Evolutionary conservation across 176 grass and related monocot species (phyloP), one percentile per base, ranked within the genome.

Genomic region (Alopecurus myosuroides): DNA sequence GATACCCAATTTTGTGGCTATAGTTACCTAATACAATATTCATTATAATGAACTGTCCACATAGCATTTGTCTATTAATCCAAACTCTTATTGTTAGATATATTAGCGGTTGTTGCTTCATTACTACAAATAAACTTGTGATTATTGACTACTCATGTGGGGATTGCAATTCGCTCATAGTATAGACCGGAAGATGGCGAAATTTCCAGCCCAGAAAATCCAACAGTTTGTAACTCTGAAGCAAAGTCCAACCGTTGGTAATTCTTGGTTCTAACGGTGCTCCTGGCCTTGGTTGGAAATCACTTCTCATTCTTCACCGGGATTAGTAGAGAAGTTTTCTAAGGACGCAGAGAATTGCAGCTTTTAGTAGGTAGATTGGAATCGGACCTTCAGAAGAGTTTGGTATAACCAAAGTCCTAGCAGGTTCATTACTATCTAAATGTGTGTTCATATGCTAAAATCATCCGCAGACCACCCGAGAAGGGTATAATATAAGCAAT

Each of bases 161-260:
- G 84, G 34, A 77, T 77, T 72, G 22, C 48, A 69, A 69, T 77
- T 79, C 3, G 30, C 61, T 50, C 64, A 72, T 11, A 65, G 49
- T 37, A 5, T 71, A 49, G 39, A 35, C 60, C 45, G 50, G 28
- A 85, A 70, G 8, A 10, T 68, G 18, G 28, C 33, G 19, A 17
- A 2, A 9, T 53, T 67, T 77, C 26, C 42, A 46, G 57, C 15
- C 13, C 20, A 48, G 13, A 79, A 19, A 22, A 78, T 36, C 7
- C 41, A 41, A 77, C 8, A 80, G n/a, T n/a, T n/a, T n/a, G n/a
- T n/a, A n/a, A n/a, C n/a, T n/a, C n/a, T n/a, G n/a, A n/a, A n/a
- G n/a, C n/a, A n/a, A n/a, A n/a, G n/a, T n/a, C n/a, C n/a, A n/a
- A n/a, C n/a, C n/a, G 37, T 48, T 73, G 52, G 20, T 79, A 79